phyloP scores from a whole-genome alignment of 768 basidiomycete species.

The Sutorius australiensis region DNA sequence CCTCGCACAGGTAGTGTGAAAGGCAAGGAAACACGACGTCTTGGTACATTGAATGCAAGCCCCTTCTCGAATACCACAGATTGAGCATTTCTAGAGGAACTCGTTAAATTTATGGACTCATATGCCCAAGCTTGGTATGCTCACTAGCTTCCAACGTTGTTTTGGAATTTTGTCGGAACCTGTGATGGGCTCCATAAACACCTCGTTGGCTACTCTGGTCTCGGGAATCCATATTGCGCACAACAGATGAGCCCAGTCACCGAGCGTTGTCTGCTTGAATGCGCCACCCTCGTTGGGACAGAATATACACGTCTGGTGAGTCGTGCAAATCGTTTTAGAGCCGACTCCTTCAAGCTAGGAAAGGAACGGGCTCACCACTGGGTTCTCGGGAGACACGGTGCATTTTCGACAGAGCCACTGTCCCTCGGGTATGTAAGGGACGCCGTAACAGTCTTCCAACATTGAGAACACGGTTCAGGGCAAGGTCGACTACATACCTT shows the following conservation, averaged over 20 bases:
- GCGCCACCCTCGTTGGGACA: constrained; percentile 97
- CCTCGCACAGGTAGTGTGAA: constrained; percentile 92
- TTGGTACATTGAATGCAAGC: constrained; percentile 97
- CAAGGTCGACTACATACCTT: constrained; percentile 54
- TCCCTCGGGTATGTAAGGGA: constrained; percentile 98
- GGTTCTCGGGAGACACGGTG: constrained; percentile 94
- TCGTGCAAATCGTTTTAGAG: neutral
- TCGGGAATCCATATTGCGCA: constrained; percentile 99
- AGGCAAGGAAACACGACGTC: constrained; percentile 85
- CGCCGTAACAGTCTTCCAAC: constrained; percentile 90
- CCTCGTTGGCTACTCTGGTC: constrained; percentile 86
- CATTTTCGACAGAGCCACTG: constrained; percentile 99
- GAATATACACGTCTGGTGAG: constrained; percentile 76
- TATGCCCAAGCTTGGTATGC: constrained; percentile 27
- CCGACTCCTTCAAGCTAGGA: neutral
- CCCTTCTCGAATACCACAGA: constrained; percentile 61
- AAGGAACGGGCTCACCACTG: constrained; percentile 62
- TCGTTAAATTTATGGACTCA: constrained; percentile 9
- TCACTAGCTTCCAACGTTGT: constrained; percentile 89
- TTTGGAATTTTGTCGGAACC: constrained; percentile 86
- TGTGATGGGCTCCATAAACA: constrained; percentile 98
- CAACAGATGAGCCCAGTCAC: constrained; percentile 93
- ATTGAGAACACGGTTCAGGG: constrained; percentile 7
- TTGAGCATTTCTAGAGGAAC: constrained; percentile 49
- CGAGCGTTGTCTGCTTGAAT: constrained; percentile 92